Evolutionary conservation across 306 rosid genomes (phyloP).

Genomic region (Inga oerstediana): DNA sequence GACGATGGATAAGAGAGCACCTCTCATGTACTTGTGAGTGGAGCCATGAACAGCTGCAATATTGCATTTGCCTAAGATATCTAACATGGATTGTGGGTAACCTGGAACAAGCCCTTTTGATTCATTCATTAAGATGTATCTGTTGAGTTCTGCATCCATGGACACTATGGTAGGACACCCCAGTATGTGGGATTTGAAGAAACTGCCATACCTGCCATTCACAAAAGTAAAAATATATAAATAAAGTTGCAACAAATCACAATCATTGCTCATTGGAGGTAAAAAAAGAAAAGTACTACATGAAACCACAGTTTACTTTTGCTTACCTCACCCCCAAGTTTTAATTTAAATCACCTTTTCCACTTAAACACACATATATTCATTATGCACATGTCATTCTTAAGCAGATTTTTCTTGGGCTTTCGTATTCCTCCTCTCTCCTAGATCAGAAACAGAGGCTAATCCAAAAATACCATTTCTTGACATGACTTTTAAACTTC

Average conservation of each 20-base stretch:
- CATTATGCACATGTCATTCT: slow-evolving; percentile 24
- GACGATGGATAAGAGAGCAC: slow-evolving; percentile 77
- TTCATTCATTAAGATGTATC: slow-evolving; percentile 90
- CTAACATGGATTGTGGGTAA: slow-evolving; percentile 94
- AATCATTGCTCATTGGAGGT: slow-evolving; percentile 36
- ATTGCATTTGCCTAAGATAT: slow-evolving; percentile 83
- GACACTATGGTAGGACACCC: slow-evolving; percentile 97
- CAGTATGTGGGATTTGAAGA: slow-evolving; percentile 94
- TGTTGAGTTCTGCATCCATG: slow-evolving; percentile 93
- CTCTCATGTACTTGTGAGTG: slow-evolving; percentile 91
- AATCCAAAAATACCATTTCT: neutral
- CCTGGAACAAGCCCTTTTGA: slow-evolving; percentile 96
- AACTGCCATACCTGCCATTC: slow-evolving; percentile 80
- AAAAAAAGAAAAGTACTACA: slow-evolving; percentile 33
- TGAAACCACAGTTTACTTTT: slow-evolving; percentile 30
- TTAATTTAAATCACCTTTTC: neutral
- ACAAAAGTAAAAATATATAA: slow-evolving; percentile 10
- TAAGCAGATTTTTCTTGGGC: neutral
- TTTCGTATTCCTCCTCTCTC: neutral
- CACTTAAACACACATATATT: neutral
- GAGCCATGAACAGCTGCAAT: slow-evolving; percentile 98
- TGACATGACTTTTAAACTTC: slow-evolving; percentile 5
- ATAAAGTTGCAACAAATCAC: slow-evolving; percentile 19
- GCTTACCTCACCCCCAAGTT: slow-evolving; percentile 32
- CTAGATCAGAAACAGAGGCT: neutral